Evolutionary conservation across 1,284 basidiomycete species (phyloP).

Genomic region (Ustilago lituana): DNA sequence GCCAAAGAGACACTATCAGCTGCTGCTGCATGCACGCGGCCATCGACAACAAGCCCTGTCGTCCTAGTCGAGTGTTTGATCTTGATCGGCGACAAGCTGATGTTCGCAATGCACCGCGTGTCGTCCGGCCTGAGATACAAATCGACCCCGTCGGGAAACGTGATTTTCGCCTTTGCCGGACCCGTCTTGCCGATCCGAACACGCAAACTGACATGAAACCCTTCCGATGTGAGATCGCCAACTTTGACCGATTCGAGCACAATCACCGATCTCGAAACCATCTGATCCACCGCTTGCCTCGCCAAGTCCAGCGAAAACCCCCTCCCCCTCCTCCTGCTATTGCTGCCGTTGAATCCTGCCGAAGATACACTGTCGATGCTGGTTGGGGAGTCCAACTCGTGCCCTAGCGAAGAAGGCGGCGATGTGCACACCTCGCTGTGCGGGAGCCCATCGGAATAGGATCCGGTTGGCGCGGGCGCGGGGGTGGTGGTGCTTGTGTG

Average conservation of each 20-base stretch:
- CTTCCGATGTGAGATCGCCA: conserved; percentile 17
- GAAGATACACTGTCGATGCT: conserved; percentile 8
- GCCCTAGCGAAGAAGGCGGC: background rate
- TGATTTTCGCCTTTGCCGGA: conserved; percentile 47
- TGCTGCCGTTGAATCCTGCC: background rate
- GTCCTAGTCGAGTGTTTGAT: conserved; percentile 25
- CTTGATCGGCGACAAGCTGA: conserved; percentile 31
- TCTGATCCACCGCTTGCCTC: conserved; percentile 38
- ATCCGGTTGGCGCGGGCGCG: background rate
- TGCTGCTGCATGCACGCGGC: conserved; percentile 2
- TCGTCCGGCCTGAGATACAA: conserved; percentile 30
- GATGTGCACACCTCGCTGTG: background rate
- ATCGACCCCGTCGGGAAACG: conserved; percentile 43
- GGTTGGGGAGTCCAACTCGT: conserved; percentile 8
- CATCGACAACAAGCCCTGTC: conserved; percentile 24
- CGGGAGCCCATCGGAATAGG: background rate
- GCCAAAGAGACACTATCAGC: background rate
- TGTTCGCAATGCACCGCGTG: conserved; percentile 19
- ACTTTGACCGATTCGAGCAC: conserved; percentile 29
- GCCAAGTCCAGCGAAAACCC: conserved; percentile 32
- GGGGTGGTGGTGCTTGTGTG: conserved; percentile 3
- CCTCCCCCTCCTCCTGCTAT: conserved; percentile 4
- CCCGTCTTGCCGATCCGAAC: conserved; percentile 36
- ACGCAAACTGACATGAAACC: conserved; percentile 25
- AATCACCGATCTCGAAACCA: conserved; percentile 36